Evolutionary conservation across 1,284 basidiomycete species (phyloP).

Genomic region (Cryptococcus sp.): DNA sequence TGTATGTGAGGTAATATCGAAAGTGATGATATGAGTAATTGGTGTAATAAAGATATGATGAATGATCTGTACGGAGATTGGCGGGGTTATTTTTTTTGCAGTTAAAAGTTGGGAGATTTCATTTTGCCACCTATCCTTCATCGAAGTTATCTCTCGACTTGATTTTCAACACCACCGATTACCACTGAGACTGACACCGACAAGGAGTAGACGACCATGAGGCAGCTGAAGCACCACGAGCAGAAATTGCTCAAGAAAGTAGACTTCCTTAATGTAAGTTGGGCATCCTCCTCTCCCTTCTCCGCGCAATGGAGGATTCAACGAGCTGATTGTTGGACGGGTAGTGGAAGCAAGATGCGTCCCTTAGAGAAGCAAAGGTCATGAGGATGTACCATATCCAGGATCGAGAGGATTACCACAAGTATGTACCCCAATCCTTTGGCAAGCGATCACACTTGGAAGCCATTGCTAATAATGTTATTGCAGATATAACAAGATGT

Average conservation of each 20-base stretch:
- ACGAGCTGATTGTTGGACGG: slow-evolving; percentile 1
- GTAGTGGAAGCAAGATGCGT: slow-evolving; percentile 98
- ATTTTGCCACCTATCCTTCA: slow-evolving; percentile 5
- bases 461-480: slow-evolving; percentile 4
- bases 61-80: slow-evolving; percentile 12
- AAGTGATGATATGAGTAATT: not conserved
- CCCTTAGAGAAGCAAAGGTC: slow-evolving; percentile 87
- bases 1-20: no score
- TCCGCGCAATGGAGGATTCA: not conserved
- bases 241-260: slow-evolving; percentile 93
- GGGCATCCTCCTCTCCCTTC: not conserved
- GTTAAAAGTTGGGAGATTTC: not conserved
- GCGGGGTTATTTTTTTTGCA: slow-evolving; percentile 16
- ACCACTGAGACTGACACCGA: not conserved
- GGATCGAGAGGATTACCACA: slow-evolving; percentile 93
- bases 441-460: not conserved
- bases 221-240: slow-evolving; percentile 92
- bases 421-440: slow-evolving; percentile 58
- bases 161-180: not conserved
- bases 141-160: not conserved
- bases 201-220: slow-evolving; percentile 60
- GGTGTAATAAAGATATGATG: not conserved
- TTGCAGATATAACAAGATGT: slow-evolving; percentile 88
- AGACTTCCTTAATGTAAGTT: slow-evolving; percentile 80
- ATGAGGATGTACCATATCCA: slow-evolving; percentile 96